These are phyloP conservation scores for Erysiphe neolycopersici DNA, from an alignment of 2,329 filamentous ascomycete species.

Conservation along the genomic window DNA sequence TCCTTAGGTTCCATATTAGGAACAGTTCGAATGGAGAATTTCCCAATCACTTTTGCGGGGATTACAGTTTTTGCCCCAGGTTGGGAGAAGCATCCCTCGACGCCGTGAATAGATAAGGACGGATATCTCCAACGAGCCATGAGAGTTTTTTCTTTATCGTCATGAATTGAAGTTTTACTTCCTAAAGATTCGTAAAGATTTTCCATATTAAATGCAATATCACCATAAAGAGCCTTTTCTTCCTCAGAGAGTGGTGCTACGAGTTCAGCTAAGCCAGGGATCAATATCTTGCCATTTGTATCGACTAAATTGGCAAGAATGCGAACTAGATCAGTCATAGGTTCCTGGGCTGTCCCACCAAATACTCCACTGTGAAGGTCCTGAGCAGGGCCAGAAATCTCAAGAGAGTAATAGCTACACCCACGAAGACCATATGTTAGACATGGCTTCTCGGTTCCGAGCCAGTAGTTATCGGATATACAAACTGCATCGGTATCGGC, in stretches of 20 bases:
- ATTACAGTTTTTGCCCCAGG: constrained; percentile 96
- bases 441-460: constrained; percentile 95
- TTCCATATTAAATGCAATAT: constrained; percentile 88
- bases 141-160: constrained; percentile 72
- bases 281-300: constrained; percentile 71
- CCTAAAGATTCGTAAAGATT: constrained; percentile 81
- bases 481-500: constrained; percentile 88
- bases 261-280: constrained; percentile 81
- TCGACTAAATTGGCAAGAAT: constrained; percentile 69
- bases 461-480: constrained; percentile 99
- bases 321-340: constrained; percentile 84
- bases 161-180: constrained; percentile 61
- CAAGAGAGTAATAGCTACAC: constrained; percentile 91
- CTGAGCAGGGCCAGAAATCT: constrained; percentile 70
- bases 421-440: constrained; percentile 90
- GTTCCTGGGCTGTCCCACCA: constrained; percentile 86
- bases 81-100: constrained; percentile 84
- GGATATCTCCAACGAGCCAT: constrained; percentile 95
- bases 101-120: constrained; percentile 75
- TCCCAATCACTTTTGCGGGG: constrained; percentile 88
- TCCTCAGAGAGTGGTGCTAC: constrained; percentile 71
- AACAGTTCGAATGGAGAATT: constrained; percentile 94
- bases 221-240: constrained; percentile 65
- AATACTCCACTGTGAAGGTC: constrained; percentile 95
- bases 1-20: constrained; percentile 87